Base-by-base conservation (phyloP, 768 basidiomycete genomes). In the Calocybe indica region DNA sequence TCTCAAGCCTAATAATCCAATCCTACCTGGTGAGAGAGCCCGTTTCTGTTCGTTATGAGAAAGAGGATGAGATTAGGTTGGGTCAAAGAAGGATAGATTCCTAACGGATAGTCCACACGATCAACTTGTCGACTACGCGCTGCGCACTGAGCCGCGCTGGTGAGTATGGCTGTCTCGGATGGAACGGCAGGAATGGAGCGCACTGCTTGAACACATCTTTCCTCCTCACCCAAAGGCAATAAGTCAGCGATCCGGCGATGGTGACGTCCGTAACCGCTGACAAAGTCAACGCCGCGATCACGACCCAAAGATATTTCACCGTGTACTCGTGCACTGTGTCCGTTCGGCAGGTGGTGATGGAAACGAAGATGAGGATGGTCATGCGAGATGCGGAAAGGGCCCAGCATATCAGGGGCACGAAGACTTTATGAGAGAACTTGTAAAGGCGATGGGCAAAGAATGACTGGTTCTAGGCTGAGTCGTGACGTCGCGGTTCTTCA, bases 391-490 rank as follows among this genome's bases (percentile, higher is more conserved):
- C n/a, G 14, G 45, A 50, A 7, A 56, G 45, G 2, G 15, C n/a
- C 55, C 55, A 56, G 13, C 49, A 53, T 10, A 53, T 37, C 15
- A 47, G 12, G 13, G 52, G 34, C 7, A 51, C 13, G 6, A 35
- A 5, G 36, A 31, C 33, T 12, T 32, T 9, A 3, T 33, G 32
- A 6, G 54, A 50, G 9, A 55, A 37, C 22, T 39, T 48, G 10
- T 47, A 46, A 6, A 55, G 34, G 6, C 54, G 48, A 12, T 50
- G 43, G 7, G 54, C 54, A 35, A 55, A 55, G 41, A 50, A 55
- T 7, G 51, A 51, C 54, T 55, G 34, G 6, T 13, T 9, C 31
- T 14, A 7, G 5, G 7, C 10, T 37, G 7, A 40, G 10, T 35
- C 11, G 30, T 32, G 33, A 1, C 9, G 37, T 40, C 11, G 14